These are phyloP conservation scores for Cubamyces sp. DNA, from an alignment of 768 basidiomycete species.

Conservation along the genomic window DNA sequence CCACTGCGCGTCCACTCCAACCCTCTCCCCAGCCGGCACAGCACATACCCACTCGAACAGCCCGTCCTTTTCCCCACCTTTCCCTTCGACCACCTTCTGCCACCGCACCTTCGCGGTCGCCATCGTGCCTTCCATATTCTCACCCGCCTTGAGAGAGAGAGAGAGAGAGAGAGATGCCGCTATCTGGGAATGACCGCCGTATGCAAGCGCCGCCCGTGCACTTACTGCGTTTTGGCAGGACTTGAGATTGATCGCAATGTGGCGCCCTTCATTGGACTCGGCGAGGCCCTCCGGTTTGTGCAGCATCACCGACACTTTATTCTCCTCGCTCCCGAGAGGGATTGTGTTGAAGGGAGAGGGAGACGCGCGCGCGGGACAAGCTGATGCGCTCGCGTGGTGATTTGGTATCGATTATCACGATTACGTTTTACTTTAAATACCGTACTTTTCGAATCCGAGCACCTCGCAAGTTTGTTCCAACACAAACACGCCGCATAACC, in stretches of 20 bases:
- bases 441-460: too few species aligned
- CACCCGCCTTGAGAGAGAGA: conserved; percentile 42
- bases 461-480: too few species aligned
- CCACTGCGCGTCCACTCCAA: conserved; percentile 53
- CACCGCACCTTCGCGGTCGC: conserved; percentile 37
- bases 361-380: too few species aligned
- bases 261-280: conserved; percentile 46
- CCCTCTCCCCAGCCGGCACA: conserved; percentile 46
- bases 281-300: conserved; percentile 51
- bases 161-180: too few species aligned
- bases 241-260: conserved; percentile 43
- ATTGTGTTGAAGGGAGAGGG: too few species aligned
- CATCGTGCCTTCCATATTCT: conserved; percentile 16
- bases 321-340: conserved; percentile 43
- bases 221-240: too few species aligned
- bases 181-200: too few species aligned
- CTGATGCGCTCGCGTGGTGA: too few species aligned
- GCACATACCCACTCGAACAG: conserved; percentile 57
- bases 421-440: too few species aligned
- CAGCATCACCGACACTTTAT: conserved; percentile 48
- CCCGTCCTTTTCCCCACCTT: conserved; percentile 58
- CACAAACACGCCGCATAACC: too few species aligned
- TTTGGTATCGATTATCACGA: too few species aligned
- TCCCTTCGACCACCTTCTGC: conserved; percentile 45
- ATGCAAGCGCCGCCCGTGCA: too few species aligned